phyloP scores from a whole-genome alignment of 371 early-diverging fungal species.

The Batkoa obscura region DNA sequence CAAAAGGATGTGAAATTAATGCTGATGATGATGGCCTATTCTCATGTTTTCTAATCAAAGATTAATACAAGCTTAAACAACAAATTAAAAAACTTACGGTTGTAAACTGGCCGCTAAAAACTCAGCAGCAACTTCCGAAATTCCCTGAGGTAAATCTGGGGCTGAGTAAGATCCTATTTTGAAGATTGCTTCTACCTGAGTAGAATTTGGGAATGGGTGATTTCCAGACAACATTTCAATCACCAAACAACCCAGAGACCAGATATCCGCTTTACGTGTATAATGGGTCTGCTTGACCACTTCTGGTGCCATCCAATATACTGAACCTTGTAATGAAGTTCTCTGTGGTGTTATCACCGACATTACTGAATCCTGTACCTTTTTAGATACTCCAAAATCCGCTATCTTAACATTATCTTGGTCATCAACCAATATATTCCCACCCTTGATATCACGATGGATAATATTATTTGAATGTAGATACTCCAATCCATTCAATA shows the following conservation, averaged over 20 bases:
- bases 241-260: slow-evolving; percentile 82
- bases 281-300: slow-evolving; percentile 67
- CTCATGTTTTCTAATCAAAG: no score
- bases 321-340: slow-evolving; percentile 72
- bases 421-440: slow-evolving; percentile 82
- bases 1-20: slow-evolving; percentile 33
- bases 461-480: slow-evolving; percentile 89
- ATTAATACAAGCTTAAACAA: no score
- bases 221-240: slow-evolving; percentile 91
- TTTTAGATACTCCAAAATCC: slow-evolving; percentile 98
- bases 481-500: slow-evolving; percentile 82
- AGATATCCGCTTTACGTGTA: slow-evolving; percentile 68
- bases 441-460: slow-evolving; percentile 96
- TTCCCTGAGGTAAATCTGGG: slow-evolving; percentile 56
- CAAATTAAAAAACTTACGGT: no score
- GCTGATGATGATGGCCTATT: slow-evolving; percentile 35
- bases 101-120: slow-evolving; percentile 63
- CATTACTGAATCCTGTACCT: slow-evolving; percentile 47
- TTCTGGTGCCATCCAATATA: slow-evolving; percentile 90
- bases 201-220: slow-evolving; percentile 84
- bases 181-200: slow-evolving; percentile 85
- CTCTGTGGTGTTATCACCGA: slow-evolving; percentile 13
- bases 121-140: slow-evolving; percentile 48
- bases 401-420: slow-evolving; percentile 89
- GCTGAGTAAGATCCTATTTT: slow-evolving; percentile 60